A percentile compares a stretch with the other conserved stretches of the same genome.
phyloP scores from a whole-genome alignment of 2,329 filamentous ascomycete species.

The Trichoderma lentiforme region DNA sequence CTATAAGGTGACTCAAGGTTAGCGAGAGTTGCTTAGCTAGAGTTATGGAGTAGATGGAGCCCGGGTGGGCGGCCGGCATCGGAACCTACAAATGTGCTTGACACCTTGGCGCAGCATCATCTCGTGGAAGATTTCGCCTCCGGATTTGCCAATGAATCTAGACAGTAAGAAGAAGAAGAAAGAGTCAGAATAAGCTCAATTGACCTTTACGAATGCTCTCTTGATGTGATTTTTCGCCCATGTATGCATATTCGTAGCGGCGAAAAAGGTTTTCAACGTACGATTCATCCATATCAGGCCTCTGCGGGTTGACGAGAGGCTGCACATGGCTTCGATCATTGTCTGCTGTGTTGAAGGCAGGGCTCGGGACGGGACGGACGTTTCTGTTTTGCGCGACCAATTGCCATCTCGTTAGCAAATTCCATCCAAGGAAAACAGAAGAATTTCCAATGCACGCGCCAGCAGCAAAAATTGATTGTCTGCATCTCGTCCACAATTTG shows the following conservation, averaged over 20 bases:
- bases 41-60: slow-evolving; percentile 98
- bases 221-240: background rate
- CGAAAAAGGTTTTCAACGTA: slow-evolving; percentile 43
- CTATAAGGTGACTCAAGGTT: slow-evolving; percentile 38
- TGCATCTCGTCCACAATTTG: slow-evolving; percentile 70
- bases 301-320: slow-evolving; percentile 57
- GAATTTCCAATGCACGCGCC: slow-evolving; percentile 34
- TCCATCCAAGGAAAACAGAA: slow-evolving; percentile 52
- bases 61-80: slow-evolving; percentile 63
- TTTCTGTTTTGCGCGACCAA: slow-evolving; percentile 71
- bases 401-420: slow-evolving; percentile 88
- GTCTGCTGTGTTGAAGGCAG: slow-evolving; percentile 52
- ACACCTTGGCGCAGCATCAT: slow-evolving; percentile 86
- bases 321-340: slow-evolving; percentile 58
- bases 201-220: slow-evolving; percentile 15
- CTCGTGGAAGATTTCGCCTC: slow-evolving; percentile 94
- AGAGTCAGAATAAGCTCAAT: background rate
- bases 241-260: background rate
- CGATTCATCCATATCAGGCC: slow-evolving; percentile 71
- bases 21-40: slow-evolving; percentile 80
- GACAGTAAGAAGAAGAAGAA: background rate
- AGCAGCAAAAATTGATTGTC: background rate
- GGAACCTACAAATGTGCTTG: slow-evolving; percentile 62
- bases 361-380: slow-evolving; percentile 56
- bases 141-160: slow-evolving; percentile 86